phyloP scores from a whole-genome alignment of 495 filamentous ascomycete species.

The Tetracladium setigerum region DNA sequence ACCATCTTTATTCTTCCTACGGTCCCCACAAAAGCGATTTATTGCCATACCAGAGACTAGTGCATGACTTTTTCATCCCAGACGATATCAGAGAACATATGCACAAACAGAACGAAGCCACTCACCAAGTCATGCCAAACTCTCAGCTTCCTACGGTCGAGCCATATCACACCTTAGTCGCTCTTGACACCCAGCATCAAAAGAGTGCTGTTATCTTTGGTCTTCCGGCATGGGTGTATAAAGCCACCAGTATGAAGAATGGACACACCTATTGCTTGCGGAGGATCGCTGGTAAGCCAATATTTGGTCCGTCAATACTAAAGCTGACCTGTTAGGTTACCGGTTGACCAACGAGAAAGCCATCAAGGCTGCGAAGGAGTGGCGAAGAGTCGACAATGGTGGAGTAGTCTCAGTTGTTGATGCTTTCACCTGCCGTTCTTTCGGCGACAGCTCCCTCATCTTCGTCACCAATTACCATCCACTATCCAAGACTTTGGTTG shows the following conservation, averaged over 20 bases:
- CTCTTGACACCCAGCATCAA: conserved; percentile 74
- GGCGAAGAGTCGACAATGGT: conserved; percentile 78
- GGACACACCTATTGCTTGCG: conserved; percentile 78
- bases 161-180: conserved; percentile 82
- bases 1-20: conserved; percentile 86
- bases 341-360: conserved; percentile 83
- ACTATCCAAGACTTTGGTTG: conserved; percentile 78
- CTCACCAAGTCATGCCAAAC: conserved; percentile 72
- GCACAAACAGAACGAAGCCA: conserved; percentile 80
- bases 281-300: conserved; percentile 62
- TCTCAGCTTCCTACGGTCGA: conserved; percentile 72
- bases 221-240: conserved; percentile 88
- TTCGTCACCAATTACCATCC: conserved; percentile 94
- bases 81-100: conserved; percentile 79
- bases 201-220: conserved; percentile 72
- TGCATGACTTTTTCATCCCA: conserved; percentile 85
- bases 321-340: conserved; percentile 42
- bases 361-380: conserved; percentile 77
- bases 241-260: conserved; percentile 82
- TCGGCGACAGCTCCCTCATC: conserved; percentile 90
- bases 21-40: conserved; percentile 75
- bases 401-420: conserved; percentile 84
- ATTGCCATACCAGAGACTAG: conserved; percentile 71
- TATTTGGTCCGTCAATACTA: conserved; percentile 16
- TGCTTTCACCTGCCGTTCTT: conserved; percentile 85